Conservation (phyloP, 2,329 filamentous ascomycete genomes). For the Stemphylium beticola region DNA sequence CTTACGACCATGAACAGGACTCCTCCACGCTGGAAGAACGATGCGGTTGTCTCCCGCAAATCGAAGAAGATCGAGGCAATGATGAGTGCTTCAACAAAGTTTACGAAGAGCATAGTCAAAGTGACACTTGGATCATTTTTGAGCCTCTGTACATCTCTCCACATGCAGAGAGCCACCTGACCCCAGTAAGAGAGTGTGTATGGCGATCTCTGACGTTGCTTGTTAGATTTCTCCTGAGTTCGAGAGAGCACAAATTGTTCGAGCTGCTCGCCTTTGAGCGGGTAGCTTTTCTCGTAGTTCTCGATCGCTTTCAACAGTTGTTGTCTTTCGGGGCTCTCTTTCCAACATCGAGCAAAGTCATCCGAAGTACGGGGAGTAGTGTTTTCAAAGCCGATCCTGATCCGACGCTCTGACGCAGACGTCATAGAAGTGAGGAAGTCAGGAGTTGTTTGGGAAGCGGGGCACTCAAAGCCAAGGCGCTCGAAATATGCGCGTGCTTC, state of each 20-base stretch:
- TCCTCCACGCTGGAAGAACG: constrained; percentile 61
- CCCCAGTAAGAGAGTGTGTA: constrained; percentile 55
- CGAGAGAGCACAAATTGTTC: constrained; percentile 38
- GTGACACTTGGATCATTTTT: constrained; percentile 57
- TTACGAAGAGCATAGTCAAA: constrained; percentile 69
- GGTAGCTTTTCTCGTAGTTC: constrained; percentile 54
- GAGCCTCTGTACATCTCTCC: constrained; percentile 4
- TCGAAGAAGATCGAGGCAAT: constrained; percentile 81
- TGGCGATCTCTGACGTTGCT: constrained; percentile 59
- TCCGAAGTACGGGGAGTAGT: constrained; percentile 49
- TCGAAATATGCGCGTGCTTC: constrained; percentile 71
- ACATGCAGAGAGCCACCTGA: constrained; percentile 6
- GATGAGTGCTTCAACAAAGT: constrained; percentile 74
- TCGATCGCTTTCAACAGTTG: constrained; percentile 51
- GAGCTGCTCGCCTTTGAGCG: constrained; percentile 51
- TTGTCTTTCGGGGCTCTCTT: constrained; percentile 47
- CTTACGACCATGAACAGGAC: constrained; percentile 78
- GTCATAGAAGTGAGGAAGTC: constrained; percentile 79
- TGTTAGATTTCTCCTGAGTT: constrained; percentile 56
- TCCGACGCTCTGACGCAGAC: constrained; percentile 42
- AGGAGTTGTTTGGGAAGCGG: constrained; percentile 64
- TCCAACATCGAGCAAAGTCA: constrained; percentile 59
- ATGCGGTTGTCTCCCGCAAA: constrained; percentile 55
- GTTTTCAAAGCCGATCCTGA: constrained; percentile 46
- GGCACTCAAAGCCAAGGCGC: constrained; percentile 66